Evolutionary conservation across 371 early-diverging fungal genomes (phyloP), one percentile per base, ranked within the genome.

Genomic region (Phascolomyces articulosus): DNA sequence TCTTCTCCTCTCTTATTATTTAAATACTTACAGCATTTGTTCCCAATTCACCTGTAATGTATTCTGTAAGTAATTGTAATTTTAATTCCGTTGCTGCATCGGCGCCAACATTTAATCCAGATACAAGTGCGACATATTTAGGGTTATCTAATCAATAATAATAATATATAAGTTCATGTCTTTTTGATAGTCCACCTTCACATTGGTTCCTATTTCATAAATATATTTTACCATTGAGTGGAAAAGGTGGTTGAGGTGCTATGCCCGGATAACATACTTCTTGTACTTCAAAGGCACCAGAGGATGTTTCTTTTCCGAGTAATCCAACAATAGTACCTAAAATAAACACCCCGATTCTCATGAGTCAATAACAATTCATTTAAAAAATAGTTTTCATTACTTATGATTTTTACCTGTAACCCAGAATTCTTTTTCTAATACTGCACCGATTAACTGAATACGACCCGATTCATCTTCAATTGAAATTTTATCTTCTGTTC

Each of bases 391-490:
- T 38, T 13, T 38, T 38, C 38, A 38, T 38, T 13, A 38, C n/a
- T n/a, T n/a, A n/a, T n/a, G n/a, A 34, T 44, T 4, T 67, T 29
- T 71, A 78, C 87, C 93, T 7, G 95, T 93, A 15, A 93, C 87
- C 56, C 93, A 72, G 23, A 80, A 62, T 27, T 76, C 73, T 21
- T 73, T 70, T 18, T 80, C 66, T 21, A 91, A 38, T n/a, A 79
- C 64, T 4, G 65, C 64, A 15, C 91, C 97, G 29, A 66, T 72
- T 44, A 89, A 79, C 69, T 68, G 79, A 63, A 96, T 83, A 40
- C 97, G 87, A 1, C 98, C 97, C 1, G 93, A 94, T 69, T 96
- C 96, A 74, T 97, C 98, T 66, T 97, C 98, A 47, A 96, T 66
- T 10, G 85, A 77, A n/a, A 91, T 73, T 16, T 71, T 72, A 62